Conservation (phyloP, 176 grass and related monocot genomes). For the Oryza brachyantha region DNA sequence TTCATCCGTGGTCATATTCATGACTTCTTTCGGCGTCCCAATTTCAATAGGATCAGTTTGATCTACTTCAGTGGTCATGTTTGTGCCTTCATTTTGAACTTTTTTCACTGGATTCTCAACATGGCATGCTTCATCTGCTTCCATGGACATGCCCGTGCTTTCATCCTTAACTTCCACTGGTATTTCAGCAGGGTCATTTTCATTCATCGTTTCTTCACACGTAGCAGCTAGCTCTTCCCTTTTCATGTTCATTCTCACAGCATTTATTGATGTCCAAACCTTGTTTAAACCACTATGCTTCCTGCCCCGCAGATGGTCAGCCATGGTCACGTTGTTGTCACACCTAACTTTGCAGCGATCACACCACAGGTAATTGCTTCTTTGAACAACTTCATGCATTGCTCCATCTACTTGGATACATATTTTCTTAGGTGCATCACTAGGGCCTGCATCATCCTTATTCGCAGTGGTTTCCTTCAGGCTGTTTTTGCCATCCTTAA, state of each 20-base stretch:
- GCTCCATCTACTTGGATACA: constrained; percentile 41
- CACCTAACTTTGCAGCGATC: constrained; percentile 42
- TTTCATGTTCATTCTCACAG: constrained; percentile 10
- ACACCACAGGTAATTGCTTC: constrained; percentile 34
- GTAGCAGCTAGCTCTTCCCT: not conserved
- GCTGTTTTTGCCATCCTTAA: not conserved
- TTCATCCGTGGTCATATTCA: not conserved
- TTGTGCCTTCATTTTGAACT: not conserved
- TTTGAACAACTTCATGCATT: constrained; percentile 40
- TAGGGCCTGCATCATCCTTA: not conserved
- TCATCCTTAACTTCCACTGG: not conserved
- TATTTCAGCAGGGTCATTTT: not conserved
- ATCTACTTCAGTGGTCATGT: not conserved
- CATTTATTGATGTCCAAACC: constrained; percentile 31
- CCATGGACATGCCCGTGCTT: not conserved
- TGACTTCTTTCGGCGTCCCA: not conserved
- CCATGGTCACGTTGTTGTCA: constrained; percentile 20
- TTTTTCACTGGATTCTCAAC: not conserved
- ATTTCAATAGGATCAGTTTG: not conserved
- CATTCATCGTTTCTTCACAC: not conserved
- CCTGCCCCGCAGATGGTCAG: constrained; percentile 44
- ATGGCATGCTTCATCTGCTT: not conserved
- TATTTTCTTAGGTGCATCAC: constrained; percentile 26
- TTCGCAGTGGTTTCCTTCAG: not conserved
- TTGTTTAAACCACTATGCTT: constrained; percentile 41